phyloP scores from a whole-genome alignment of 768 basidiomycete species.

The Xanthoconium stramineum region DNA sequence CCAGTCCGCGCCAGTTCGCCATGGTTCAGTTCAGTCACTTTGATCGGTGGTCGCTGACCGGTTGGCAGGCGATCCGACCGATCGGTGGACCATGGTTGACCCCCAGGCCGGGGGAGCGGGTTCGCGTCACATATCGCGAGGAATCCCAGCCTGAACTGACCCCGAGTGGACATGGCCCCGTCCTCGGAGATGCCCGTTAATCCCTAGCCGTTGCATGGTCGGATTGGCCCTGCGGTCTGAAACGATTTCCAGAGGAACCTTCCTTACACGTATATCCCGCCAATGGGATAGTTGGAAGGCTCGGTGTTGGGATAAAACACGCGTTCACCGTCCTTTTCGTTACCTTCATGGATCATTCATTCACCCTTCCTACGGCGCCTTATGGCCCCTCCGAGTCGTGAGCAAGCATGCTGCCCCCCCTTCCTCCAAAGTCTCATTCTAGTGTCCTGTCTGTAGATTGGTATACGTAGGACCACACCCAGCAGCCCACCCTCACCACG shows the following conservation, averaged over 20 bases:
- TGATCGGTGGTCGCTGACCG: not conserved
- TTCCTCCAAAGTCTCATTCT: not conserved
- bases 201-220: not conserved
- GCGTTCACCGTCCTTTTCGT: not conserved
- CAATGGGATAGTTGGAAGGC: conserved; percentile 9
- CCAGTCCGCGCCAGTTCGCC: not conserved
- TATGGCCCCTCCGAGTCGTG: not conserved
- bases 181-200: not conserved
- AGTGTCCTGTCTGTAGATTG: not conserved
- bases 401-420: not conserved
- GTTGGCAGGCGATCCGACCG: too few relatives aligned
- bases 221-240: not conserved
- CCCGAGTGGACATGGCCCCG: not conserved
- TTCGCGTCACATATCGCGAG: not conserved
- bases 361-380: not conserved
- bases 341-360: not conserved
- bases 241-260: not conserved
- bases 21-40: not conserved
- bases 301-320: not conserved
- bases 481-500: rapidly evolving
- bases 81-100: too few relatives aligned
- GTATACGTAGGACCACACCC: not conserved
- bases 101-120: not conserved
- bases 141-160: not conserved
- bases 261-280: not conserved